Percentiles rank a stretch among this genome's conserved stretches.
Evolutionary conservation across 371 early-diverging fungal species (phyloP).

Genomic region (Lichtheimia ornata): DNA sequence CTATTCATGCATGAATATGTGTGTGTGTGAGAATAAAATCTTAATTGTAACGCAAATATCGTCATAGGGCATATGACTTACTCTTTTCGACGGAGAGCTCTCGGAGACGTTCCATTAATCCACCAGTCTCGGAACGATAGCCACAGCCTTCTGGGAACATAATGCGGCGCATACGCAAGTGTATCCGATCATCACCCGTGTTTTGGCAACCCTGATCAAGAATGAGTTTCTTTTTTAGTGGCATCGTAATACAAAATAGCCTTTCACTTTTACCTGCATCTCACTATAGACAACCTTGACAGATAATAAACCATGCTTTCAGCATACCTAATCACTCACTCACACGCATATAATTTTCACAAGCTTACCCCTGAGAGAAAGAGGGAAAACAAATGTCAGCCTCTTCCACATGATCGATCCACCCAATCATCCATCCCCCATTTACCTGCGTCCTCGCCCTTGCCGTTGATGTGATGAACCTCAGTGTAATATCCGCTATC

Average conservation of each 20-base stretch:
- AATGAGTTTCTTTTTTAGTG: neutral
- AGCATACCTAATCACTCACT: too few species aligned
- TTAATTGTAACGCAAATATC: too few species aligned
- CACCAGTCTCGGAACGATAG: constrained; percentile 70
- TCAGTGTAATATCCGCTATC: constrained; percentile 69
- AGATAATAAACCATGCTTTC: neutral
- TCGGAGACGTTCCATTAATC: constrained; percentile 68
- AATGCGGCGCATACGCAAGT: constrained; percentile 54
- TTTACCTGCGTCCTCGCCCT: constrained; percentile 55
- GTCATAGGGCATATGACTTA: constrained; percentile 21
- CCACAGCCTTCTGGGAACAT: constrained; percentile 68
- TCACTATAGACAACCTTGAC: constrained; percentile 55
- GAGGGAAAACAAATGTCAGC: neutral
- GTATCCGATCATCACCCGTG: constrained; percentile 44
- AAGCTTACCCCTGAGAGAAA: constrained; percentile 14
- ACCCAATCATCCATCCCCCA: neutral
- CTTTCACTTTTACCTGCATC: constrained; percentile 41
- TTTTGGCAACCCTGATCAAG: constrained; percentile 47
- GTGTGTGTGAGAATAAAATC: neutral
- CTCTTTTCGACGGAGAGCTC: constrained; percentile 67
- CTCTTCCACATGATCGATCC: too few species aligned
- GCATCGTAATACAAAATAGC: neutral
- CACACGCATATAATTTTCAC: too few species aligned
- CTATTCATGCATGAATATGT: constrained; percentile 25
- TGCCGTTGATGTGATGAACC: constrained; percentile 59